Evolutionary conservation across 257 asterid species (phyloP).

Genomic region (Solanum corneliomulleri): DNA sequence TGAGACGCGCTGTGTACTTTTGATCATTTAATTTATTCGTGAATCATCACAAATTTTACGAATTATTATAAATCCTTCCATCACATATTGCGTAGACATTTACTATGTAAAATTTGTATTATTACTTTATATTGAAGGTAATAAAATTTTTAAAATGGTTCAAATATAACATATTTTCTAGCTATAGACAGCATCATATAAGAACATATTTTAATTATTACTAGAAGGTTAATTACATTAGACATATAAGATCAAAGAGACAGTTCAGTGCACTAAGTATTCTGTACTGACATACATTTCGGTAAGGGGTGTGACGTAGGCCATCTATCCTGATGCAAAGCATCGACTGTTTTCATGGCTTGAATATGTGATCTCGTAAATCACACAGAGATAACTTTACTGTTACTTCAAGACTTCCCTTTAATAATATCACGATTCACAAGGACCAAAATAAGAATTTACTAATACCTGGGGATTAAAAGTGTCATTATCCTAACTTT

Average conservation of each 20-base stretch:
- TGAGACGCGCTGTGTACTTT: not conserved
- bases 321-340: not conserved
- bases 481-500: not conserved
- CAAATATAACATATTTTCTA: not conserved
- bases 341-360: accelerated
- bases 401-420: accelerated
- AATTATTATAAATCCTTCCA: not conserved
- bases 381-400: not conserved
- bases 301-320: not conserved
- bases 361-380: accelerated
- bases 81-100: not conserved
- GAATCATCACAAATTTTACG: not conserved
- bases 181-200: not conserved
- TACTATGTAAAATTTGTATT: not conserved
- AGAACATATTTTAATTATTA: not conserved
- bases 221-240: not conserved
- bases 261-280: accelerated
- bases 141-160: not conserved
- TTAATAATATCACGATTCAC: not conserved
- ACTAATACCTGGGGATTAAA: not conserved
- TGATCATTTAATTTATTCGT: not conserved
- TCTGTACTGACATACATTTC: accelerated
- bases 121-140: not conserved
- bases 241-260: not conserved
- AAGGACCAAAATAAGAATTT: not conserved